A percentile compares a stretch with the other conserved stretches of the same genome.
These are phyloP conservation scores for Imleria badia DNA, from an alignment of 768 basidiomycete genomes.

Conservation along the genomic window DNA sequence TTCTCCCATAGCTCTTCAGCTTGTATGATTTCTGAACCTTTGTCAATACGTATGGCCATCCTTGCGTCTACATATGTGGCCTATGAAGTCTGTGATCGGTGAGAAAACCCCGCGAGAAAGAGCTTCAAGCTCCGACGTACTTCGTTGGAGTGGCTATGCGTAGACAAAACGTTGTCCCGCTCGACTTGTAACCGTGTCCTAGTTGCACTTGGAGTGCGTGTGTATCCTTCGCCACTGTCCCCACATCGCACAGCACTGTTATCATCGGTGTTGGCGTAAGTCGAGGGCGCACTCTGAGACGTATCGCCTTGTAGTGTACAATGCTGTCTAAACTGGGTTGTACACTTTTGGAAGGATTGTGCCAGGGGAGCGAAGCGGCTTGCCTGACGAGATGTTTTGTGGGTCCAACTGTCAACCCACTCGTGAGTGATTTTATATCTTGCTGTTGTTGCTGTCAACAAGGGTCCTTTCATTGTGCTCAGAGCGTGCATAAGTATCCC, in stretches of 20 bases:
- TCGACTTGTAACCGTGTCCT: no score
- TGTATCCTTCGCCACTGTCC: no score
- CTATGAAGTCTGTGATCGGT: no score
- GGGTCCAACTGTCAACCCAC: constrained; percentile 16
- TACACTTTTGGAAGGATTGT: constrained; percentile 22
- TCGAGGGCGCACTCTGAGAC: not conserved
- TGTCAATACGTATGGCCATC: no score
- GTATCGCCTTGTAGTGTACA: constrained; percentile 8
- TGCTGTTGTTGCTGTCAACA: not conserved
- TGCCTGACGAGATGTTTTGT: constrained; percentile 13
- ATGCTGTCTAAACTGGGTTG: not conserved
- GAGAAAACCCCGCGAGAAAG: not conserved
- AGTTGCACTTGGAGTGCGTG: no score
- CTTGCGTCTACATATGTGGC: no score
- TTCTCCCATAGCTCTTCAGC: no score
- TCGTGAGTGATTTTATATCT: not conserved
- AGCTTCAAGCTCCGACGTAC: no score
- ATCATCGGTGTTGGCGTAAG: not conserved
- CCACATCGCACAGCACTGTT: not conserved
- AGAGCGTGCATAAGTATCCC: constrained; percentile 6
- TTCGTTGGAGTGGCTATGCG: no score
- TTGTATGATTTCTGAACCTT: no score
- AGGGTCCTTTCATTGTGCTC: constrained; percentile 3
- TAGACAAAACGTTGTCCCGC: no score
- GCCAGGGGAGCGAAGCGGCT: constrained; percentile 5